Percentiles rank a stretch among this genome's conserved stretches.
Evolutionary conservation across 1,284 basidiomycete species (phyloP).

Genomic region (Taiwanofungus camphoratus): DNA sequence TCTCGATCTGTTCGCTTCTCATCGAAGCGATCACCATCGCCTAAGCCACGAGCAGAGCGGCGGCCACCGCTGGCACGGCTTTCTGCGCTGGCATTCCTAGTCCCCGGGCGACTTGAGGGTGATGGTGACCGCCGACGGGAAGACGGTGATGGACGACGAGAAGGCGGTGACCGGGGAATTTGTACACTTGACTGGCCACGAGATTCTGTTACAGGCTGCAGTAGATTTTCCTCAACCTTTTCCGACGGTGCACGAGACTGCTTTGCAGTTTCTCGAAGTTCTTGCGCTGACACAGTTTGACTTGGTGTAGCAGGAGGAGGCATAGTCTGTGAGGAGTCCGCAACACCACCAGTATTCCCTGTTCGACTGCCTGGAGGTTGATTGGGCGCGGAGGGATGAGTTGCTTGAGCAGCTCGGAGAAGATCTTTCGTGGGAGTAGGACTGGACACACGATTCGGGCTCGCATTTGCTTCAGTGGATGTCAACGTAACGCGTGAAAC

Average conservation of each 20-base stretch:
- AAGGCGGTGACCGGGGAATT: too few relatives aligned
- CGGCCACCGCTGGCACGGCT: constrained; percentile 67
- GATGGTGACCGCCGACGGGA: constrained; percentile 56
- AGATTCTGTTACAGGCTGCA: constrained; percentile 24
- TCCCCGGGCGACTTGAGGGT: constrained; percentile 59
- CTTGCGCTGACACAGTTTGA: constrained; percentile 74
- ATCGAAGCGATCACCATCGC: constrained; percentile 41
- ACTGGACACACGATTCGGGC: constrained; percentile 3
- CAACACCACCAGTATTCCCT: constrained; percentile 28
- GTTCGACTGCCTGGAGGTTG: constrained; percentile 15
- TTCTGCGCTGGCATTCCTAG: constrained; percentile 64
- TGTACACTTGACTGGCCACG: constrained; percentile 44
- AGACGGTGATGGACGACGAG: constrained; percentile 48
- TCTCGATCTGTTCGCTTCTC: constrained; percentile 47
- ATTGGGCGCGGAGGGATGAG: constrained; percentile 24
- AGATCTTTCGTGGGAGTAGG: constrained; percentile 10
- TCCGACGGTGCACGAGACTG: constrained; percentile 37
- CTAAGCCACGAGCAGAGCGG: constrained; percentile 43
- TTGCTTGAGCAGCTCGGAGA: constrained; percentile 19
- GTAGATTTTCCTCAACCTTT: constrained; percentile 23
- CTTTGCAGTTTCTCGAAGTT: constrained; percentile 71
- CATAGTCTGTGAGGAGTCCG: constrained; percentile 47
- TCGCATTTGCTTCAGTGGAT: not conserved
- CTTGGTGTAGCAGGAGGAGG: constrained; percentile 75
- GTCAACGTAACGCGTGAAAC: too few relatives aligned